Evolutionary conservation across 2,329 filamentous ascomycete genomes (phyloP), one percentile per base, ranked within the genome.

Genomic region (Tolypocladium cylindrosporum): DNA sequence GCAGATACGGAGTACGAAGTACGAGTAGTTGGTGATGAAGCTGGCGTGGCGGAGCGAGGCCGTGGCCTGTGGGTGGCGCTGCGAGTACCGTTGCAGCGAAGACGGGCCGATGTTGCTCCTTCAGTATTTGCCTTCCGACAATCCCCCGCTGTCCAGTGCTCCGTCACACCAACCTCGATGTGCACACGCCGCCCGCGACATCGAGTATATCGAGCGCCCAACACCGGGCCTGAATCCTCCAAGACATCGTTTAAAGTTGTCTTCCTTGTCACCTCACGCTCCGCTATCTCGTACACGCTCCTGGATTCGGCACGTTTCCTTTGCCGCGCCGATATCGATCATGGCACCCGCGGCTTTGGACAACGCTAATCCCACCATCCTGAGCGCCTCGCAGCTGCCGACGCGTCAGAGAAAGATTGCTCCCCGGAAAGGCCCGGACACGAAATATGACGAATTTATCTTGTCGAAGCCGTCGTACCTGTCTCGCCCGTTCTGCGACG

Each of bases 301-400:
- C 48, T 51, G 21, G 16, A 27, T n/a, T 19, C 27, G 2, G 31
- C 19, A 16, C 21, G 13, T n/a, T 21, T 24, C 27, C 10, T 34
- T 14, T 31, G 5, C 50, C 1, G 24, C 45, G 43, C 50, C 36
- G 36, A 36, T 11, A 52, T 52, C 55, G 6, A 34, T 19, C 57
- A 69, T 69, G 66, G 61, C 63, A 16, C 59, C 66, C 27, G 65
- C 69, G 34, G 64, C 69, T 24, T 70, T 80, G 53, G 83, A 87
- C 65, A 96, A 96, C 74, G 91, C 89, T 63, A 97, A 99, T 76
- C 94, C 94, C 57, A 95, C 90, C 62, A 92, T 99, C 69, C 78
- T 97, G 67, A 95, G 87, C 74, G 83, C 86, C 56, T 90, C 90
- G 50, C 90, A 97, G 74, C 84, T 99, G 55, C 92, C 94, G 51